Base-by-base conservation (phyloP, 176 grass and related monocot genomes). In the Hordeum marinum region DNA sequence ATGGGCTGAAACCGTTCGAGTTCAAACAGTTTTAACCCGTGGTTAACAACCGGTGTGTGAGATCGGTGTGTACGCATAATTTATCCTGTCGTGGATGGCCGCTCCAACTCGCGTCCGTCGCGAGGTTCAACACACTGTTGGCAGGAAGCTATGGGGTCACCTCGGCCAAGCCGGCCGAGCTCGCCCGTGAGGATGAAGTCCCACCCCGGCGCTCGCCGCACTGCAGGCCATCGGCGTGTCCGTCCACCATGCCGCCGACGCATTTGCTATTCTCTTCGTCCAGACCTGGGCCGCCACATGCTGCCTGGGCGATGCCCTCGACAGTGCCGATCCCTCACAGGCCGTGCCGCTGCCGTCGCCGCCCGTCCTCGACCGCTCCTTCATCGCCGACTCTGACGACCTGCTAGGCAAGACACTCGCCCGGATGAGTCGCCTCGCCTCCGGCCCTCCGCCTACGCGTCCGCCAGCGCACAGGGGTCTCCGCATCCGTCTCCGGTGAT, bases 271-370 rank as follows among this genome's bases (percentile, higher is more conserved):
- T 26, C 88, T 81, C 29, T 94, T 94, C 72, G 32, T 92, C 24
- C 72, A 76, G 52, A 79, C 84, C 20, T 94, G 90, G 92, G 87
- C 87, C 12, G 71, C 78, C 3, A 58, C 81, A 25, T 87, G 87
- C 77, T 39, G 45, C 23, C 37, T 55, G 3, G 65, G 71, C 3
- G 62, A 7, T 2, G 3, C 10, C 4, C 18, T 60, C 21, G 31
- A 9, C 0, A 50, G 8, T 7, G 24, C 36, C 40, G 3, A 18
- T 4, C 45, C 25, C 9, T 40, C 10, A 9, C 41, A 4, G 0
- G 41, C 3, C 1, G 2, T 27, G 5, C 41, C 10, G 40, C 40
- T 41, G 2, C 78, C 45, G 21, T 26, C 29, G 61, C 29, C 21
- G 1, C 72, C 79, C 20, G 61, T 90, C 20, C n/a, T 86, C 2